Evolutionary conservation across 768 basidiomycete species (phyloP), one percentile per base, ranked within the genome.

Genomic region (Pleurotus giganteus): DNA sequence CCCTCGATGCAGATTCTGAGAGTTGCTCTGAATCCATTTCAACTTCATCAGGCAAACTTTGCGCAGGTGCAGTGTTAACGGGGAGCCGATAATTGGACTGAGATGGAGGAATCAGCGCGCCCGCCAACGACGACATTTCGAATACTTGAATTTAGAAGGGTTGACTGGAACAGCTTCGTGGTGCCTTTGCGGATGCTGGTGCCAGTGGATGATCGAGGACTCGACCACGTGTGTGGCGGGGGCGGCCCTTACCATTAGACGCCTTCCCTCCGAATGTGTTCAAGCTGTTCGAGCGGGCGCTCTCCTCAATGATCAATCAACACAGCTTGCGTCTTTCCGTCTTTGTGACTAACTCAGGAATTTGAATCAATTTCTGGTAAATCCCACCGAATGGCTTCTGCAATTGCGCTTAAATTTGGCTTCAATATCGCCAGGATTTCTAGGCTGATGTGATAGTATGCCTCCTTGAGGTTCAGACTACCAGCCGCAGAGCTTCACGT

Each of bases 111-210:
- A 76, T 80, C 26, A 85, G 70, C 3, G 83, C 83, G 45, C 80
- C 81, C 44, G 83, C 82, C 29, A 85, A 69, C 31, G 81, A 84
- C 37, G 84, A 85, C 84, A 85, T 85, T 47, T 51, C 8, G 44
- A 27, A 24, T 24, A 45, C 8, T 45, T 45, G 44, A 34, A 34
- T 34, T 8, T 34, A 15, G 32, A 34, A 34, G n/a, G n/a, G 7
- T 34, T 34, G 32, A 8, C 32, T 9, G 34, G 34, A 36, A 43
- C 41, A 43, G 41, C 41, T 43, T 43, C 41, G 9, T 9, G 19
- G 9, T 9, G 41, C 12, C 9, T 9, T n/a, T 11, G 11, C 11
- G 11, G 11, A 36, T n/a, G 34, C n/a, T 9, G 34, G 34, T 11
- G n/a, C 34, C 11, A 36, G 34, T 9, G n/a, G 34, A n/a, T 36